Evolutionary conservation across 108 stramenopile species (phyloP), one percentile per base, ranked within the genome.

Genomic region (Conticribra weissflogii): DNA sequence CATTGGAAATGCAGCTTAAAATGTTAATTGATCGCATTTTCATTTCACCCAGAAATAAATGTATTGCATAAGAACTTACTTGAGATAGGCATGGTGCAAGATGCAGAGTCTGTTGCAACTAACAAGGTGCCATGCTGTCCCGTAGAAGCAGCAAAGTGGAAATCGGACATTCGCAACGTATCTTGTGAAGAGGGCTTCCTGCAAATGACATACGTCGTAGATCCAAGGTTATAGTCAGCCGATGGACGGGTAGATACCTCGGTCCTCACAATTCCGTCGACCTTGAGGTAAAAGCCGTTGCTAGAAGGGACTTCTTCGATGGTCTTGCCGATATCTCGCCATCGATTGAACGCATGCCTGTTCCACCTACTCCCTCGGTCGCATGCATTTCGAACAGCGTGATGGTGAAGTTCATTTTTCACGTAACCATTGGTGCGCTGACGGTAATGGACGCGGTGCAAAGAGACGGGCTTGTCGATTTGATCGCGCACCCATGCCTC

Each of bases 311-410:
- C 66, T 22, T 57, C 55, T 31, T 44, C 54, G 15, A 67, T 57
- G 1, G 33, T 67, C 53, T 55, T 67, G 19, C 71, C 71, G 3
- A 72, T 53, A 31, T 72, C 71, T 31, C 71, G 61, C 63, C 63
- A 72, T 5, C 71, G 61, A 24, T 72, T 72, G 44, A 72, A 72
- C 9, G 71, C 71, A 17, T 65, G 28, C 22, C 71, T 36, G 30
- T 72, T 72, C 71, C 71, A 72, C 7, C 71, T 61, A 56, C 57
- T 59, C 3, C 71, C 71, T 1, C n/a, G 44, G 45, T 72, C 71
- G 19, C 71, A 72, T 1, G 71, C 71, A 45, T 29, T 22, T 28
- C 71, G 32, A 15, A 44, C 47, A 3, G 44, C 62, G 18, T 64
- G 63, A 2, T 63, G 52, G 23, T 63, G 45, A 27, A 63, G 34